Evolutionary conservation across 2,329 filamentous ascomycete genomes (phyloP).

Genomic region (Xylaria hypoxylon): DNA sequence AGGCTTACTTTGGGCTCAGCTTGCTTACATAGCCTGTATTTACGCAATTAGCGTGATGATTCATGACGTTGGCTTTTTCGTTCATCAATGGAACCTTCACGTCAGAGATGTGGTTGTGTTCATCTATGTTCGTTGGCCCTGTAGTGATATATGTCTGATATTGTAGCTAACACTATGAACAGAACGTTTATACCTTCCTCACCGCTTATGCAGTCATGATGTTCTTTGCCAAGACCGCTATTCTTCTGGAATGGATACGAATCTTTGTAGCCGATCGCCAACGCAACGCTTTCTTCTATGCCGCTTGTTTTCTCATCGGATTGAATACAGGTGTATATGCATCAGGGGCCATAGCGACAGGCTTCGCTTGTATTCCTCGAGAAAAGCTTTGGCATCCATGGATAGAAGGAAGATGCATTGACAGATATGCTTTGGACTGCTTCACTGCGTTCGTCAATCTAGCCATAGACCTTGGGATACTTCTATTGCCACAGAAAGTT

Average conservation of each 20-base stretch:
- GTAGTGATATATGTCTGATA: neutral
- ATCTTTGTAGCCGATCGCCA: constrained; percentile 36
- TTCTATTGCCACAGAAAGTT: constrained; percentile 59
- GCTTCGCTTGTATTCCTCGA: constrained; percentile 33
- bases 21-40: constrained; percentile 25
- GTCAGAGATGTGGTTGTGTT: constrained; percentile 18
- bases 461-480: constrained; percentile 58
- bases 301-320: constrained; percentile 30
- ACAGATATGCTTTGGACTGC: constrained; percentile 24
- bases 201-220: constrained; percentile 24
- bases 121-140: constrained; percentile 1
- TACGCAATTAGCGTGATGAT: constrained; percentile 20
- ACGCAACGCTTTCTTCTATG: constrained; percentile 39
- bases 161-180: neutral
- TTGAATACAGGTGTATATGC: constrained; percentile 25
- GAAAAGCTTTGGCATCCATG: constrained; percentile 38
- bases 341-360: constrained; percentile 30
- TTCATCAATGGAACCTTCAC: constrained; percentile 26
- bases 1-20: neutral
- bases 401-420: constrained; percentile 35
- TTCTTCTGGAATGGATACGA: constrained; percentile 41
- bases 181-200: constrained; percentile 28
- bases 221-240: constrained; percentile 37
- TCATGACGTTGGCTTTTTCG: constrained; percentile 18
- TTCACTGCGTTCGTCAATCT: constrained; percentile 34